phyloP scores from a whole-genome alignment of 305 asterid genomes.

The Fraxinus floribunda region DNA sequence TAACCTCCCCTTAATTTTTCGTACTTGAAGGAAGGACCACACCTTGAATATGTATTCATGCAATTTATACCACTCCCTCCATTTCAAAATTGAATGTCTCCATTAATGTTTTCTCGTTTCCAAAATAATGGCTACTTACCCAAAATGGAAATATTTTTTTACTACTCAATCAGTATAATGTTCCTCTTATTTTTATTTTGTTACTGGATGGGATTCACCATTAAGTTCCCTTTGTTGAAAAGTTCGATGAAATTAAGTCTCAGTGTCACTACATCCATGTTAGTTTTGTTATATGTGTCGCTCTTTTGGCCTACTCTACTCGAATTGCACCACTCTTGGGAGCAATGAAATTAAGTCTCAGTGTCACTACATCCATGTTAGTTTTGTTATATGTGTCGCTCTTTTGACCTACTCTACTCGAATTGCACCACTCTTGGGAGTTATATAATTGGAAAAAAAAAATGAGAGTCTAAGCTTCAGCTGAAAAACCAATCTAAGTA shows the following conservation, averaged over 20 bases:
- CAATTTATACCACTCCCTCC: not conserved
- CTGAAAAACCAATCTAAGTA: not conserved
- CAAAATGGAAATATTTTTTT: not conserved
- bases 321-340: not conserved
- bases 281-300: not conserved
- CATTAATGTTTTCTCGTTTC: not conserved
- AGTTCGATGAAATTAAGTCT: not conserved
- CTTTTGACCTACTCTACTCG: not conserved
- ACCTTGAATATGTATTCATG: not conserved
- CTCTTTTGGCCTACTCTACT: not conserved
- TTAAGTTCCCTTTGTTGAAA: not conserved
- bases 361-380: not conserved
- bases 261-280: not conserved
- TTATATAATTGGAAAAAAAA: not conserved
- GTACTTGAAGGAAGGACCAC: not conserved
- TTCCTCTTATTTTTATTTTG: not conserved
- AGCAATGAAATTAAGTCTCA: not conserved
- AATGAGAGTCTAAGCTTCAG: not conserved
- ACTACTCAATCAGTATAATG: constrained; percentile 19
- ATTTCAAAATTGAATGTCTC: not conserved
- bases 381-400: not conserved
- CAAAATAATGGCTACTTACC: not conserved
- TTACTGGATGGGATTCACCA: not conserved
- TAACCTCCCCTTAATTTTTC: not conserved
- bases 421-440: not conserved